Evolutionary conservation across 2,329 filamentous ascomycete genomes (phyloP), one percentile per base, ranked within the genome.

Genomic region (Fusarium sp.): DNA sequence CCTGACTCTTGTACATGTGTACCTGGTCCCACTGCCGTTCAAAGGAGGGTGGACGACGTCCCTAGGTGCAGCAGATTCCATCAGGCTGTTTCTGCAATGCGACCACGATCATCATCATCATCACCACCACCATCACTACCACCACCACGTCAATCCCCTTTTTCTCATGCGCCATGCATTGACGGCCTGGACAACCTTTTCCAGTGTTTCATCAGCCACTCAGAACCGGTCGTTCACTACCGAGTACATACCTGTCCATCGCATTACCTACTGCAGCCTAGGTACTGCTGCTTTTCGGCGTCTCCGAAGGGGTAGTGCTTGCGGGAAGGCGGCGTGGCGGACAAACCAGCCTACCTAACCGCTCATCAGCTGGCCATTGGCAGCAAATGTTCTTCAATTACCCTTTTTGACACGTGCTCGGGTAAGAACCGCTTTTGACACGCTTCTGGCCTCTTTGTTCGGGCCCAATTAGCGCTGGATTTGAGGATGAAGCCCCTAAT

Each of bases 251-350:
- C 19, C 13, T 34, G 29, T 32, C 11, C 15, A 38, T 48, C 19
- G 25, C 50, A 39, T 52, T 29, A 42, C 19, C 28, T 56, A 19
- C 19, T 19, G 19, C 19, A 19, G 19, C 19, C 19, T 19, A 19
- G 19, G 19, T 29, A 34, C 46, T 38, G 10, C 39, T 65, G 28
- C 50, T 36, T 39, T 50, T 65, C 61, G 61, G 61, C 56, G 51
- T 65, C 46, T 32, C 61, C 61, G 61, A 64, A 47, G 61, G 58
- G 47, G 61, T 54, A 61, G 61, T 48, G 61, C 50, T 61, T 61
- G 61, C 60, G 61, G 61, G 53, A 44, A 61, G 40, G 47, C 56
- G 61, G 50, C 56, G 56, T 64, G 61, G 60, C 60, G 55, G 49
- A 47, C 42, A 28, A 39, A 29, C 50, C 56, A 52, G 62, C 48